Conservation (phyloP, 2,329 filamentous ascomycete genomes). For the Fusarium sp. region DNA sequence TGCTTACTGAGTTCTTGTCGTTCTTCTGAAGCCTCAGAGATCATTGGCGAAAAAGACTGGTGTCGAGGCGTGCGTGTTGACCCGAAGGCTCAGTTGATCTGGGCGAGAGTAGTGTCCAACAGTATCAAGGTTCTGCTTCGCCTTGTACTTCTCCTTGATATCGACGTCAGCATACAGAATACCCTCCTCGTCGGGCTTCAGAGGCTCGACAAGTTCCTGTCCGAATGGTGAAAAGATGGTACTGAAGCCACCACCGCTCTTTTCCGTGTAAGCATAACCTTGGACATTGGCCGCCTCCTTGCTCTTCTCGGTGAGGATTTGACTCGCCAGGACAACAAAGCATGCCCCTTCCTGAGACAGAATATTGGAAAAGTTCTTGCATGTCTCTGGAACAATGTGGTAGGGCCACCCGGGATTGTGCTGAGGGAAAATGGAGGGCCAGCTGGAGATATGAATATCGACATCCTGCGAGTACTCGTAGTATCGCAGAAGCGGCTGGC, state of each 20-base stretch:
- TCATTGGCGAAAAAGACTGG: neutral
- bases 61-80: neutral
- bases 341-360: slow-evolving; percentile 67
- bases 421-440: slow-evolving; percentile 60
- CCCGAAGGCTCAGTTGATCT: slow-evolving; percentile 51
- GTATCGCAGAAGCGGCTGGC: slow-evolving; percentile 61
- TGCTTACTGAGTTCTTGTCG: neutral
- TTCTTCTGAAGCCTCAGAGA: neutral
- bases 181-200: slow-evolving; percentile 46
- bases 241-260: neutral
- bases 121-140: slow-evolving; percentile 52
- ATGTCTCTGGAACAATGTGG: neutral
- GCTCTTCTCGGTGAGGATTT: neutral
- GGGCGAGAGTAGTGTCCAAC: slow-evolving; percentile 50
- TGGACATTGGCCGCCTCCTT: neutral
- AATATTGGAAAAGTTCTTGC: slow-evolving; percentile 33
- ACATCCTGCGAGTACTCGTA: slow-evolving; percentile 57
- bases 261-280: neutral
- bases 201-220: slow-evolving; percentile 44
- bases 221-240: neutral
- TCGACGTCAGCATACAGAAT: slow-evolving; percentile 55
- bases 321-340: slow-evolving; percentile 57
- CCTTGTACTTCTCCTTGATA: slow-evolving; percentile 17
- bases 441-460: slow-evolving; percentile 60
- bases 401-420: neutral